Evolutionary conservation across 257 asterid genomes (phyloP), one percentile per base, ranked within the genome.

Genomic region (Agastache rugosa): DNA sequence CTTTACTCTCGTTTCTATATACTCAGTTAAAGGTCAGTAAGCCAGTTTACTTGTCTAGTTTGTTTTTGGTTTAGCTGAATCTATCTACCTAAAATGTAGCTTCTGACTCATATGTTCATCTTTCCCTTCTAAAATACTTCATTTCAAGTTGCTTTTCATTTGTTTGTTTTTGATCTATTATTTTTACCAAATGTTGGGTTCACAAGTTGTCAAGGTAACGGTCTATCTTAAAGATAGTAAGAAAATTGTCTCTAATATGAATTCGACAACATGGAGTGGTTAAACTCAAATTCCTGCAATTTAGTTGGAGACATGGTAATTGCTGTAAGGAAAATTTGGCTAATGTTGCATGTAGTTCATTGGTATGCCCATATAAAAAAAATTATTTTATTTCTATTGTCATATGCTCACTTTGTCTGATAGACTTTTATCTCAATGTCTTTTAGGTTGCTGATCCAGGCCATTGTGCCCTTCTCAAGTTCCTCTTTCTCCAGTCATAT

Each of bases 361-460:
- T 68, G 74, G 60, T 62, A 58, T 8, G 27, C 70, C 42, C 59
- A 20, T 22, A 4, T 60, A 16, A 74, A 63, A 74, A 63, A 44
- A 34, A 72, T 25, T 59, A 42, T 35, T 58, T 42, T 72, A 5
- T 72, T 25, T 51, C 62, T 29, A 50, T 54, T 67, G 16, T 79
- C 62, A 64, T 48, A 59, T 45, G 72, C 66, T 61, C 47, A 53
- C 44, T 47, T 73, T 69, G 54, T 65, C 70, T 75, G 56, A 79
- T 60, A 31, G 63, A 67, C n/a, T 15, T 67, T 74, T 67, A 58
- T 41, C 60, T 39, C 41, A 48, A 19, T 77, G 76, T 72, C 75
- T 41, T 81, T 15, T 82, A 95, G 99, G 93, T 87, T 68, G 97
- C 94, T 66, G 96, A 90, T 87, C 93, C 96, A 45, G 96, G 85